Conservation (phyloP, 1,139 yeast species). For the Suhomyces anneliseae region DNA sequence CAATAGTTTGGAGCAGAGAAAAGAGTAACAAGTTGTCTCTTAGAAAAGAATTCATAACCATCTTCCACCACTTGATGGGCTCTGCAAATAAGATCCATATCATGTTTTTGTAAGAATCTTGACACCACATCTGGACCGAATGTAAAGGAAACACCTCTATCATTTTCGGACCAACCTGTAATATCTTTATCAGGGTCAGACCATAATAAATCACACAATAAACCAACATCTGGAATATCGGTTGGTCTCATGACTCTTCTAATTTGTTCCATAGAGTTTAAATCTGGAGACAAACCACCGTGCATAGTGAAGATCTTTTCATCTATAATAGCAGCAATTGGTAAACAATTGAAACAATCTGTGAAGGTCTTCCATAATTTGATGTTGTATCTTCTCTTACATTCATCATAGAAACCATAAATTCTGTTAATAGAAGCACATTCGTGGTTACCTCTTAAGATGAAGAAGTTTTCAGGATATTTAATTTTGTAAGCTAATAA, state of each 20-base stretch:
- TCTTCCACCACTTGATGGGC: conserved; percentile 99
- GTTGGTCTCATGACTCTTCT: conserved; percentile 99
- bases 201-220: conserved; percentile 94
- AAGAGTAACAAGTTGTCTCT: conserved; percentile 91
- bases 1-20: conserved; percentile 97
- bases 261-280: conserved; percentile 96
- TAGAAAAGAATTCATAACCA: conserved; percentile 95
- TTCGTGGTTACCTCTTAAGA: conserved; percentile 94
- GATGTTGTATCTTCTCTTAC: conserved; percentile 95
- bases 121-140: conserved; percentile 98
- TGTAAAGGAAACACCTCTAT: conserved; percentile 95
- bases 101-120: conserved; percentile 90
- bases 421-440: conserved; percentile 96
- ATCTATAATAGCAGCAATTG: conserved; percentile 96
- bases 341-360: conserved; percentile 96
- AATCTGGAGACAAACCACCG: conserved; percentile 96
- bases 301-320: conserved; percentile 98
- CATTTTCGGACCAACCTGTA: conserved; percentile 98
- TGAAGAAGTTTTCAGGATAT: conserved; percentile 95
- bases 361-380: conserved; percentile 98
- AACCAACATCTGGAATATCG: conserved; percentile 95
- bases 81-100: conserved; percentile 94
- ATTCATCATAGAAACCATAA: conserved; percentile 96
- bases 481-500: conserved; percentile 93
- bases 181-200: conserved; percentile 98